Conservation (phyloP, 768 basidiomycete species). For the Ramaria rubella region DNA sequence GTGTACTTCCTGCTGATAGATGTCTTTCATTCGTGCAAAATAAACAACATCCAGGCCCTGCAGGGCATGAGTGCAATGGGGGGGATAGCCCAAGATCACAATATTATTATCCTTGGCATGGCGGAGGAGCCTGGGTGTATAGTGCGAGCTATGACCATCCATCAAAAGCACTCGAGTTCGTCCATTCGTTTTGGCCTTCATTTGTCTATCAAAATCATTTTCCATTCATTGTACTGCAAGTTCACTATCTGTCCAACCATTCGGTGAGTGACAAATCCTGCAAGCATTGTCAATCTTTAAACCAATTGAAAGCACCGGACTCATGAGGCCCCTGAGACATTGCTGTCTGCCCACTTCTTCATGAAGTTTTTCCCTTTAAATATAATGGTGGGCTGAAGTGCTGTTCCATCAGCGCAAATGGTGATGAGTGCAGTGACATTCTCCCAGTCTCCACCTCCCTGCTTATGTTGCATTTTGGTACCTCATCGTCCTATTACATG, state of each 20-base stretch:
- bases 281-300: constrained; percentile 4
- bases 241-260: constrained; percentile 34
- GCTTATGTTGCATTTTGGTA: constrained; percentile 28
- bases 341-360: constrained; percentile 33
- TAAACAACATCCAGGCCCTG: constrained; percentile 39
- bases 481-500: constrained; percentile 5
- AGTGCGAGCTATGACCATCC: constrained; percentile 43
- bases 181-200: constrained; percentile 28
- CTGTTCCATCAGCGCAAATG: constrained; percentile 38
- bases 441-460: constrained; percentile 27
- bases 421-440: constrained; percentile 37
- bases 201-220: constrained; percentile 33
- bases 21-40: constrained; percentile 28
- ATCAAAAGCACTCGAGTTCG: constrained; percentile 30
- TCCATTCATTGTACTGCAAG: constrained; percentile 34
- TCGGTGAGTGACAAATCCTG: constrained; percentile 27
- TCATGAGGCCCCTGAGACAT: constrained; percentile 35
- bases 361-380: constrained; percentile 33
- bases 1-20: constrained; percentile 22
- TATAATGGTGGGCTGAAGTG: constrained; percentile 32
- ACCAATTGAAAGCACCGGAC: constrained; percentile 12
- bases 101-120: constrained; percentile 33
- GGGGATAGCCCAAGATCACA: constrained; percentile 38
- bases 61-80: constrained; percentile 39
- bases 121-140: constrained; percentile 31